Evolutionary conservation across 305 asterid species (phyloP).

Genomic region (Solanum hybrid): DNA sequence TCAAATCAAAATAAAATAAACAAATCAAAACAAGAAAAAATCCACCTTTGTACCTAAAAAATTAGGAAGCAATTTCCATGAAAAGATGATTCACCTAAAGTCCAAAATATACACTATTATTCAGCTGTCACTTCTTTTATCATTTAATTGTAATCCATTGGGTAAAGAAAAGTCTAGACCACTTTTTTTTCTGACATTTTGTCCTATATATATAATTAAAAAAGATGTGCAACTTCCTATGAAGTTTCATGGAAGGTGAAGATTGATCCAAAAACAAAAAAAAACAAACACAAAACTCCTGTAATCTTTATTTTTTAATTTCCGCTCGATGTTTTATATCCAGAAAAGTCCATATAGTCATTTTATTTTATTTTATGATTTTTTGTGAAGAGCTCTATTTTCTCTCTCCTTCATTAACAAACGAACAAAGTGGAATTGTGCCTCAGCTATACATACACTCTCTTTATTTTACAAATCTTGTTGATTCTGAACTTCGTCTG

Average conservation of each 20-base stretch:
- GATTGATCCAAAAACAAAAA: neutral
- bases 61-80: neutral
- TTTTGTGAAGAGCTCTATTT: neutral
- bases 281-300: neutral
- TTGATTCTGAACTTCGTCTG: neutral
- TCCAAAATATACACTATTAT: neutral
- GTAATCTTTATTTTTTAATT: neutral
- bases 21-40: neutral
- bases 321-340: neutral
- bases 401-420: neutral
- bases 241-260: neutral
- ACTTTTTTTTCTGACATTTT: neutral
- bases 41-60: neutral
- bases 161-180: neutral
- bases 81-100: neutral
- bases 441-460: neutral
- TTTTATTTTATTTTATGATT: neutral
- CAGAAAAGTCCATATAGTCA: neutral
- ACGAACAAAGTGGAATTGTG: neutral
- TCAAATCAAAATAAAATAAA: neutral
- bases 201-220: neutral
- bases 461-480: neutral
- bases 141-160: neutral
- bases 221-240: neutral
- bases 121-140: neutral